Percentiles rank a stretch among this genome's conserved stretches.
Evolutionary conservation across 1,284 basidiomycete genomes (phyloP).

Genomic region (Cryptococcus sp.): DNA sequence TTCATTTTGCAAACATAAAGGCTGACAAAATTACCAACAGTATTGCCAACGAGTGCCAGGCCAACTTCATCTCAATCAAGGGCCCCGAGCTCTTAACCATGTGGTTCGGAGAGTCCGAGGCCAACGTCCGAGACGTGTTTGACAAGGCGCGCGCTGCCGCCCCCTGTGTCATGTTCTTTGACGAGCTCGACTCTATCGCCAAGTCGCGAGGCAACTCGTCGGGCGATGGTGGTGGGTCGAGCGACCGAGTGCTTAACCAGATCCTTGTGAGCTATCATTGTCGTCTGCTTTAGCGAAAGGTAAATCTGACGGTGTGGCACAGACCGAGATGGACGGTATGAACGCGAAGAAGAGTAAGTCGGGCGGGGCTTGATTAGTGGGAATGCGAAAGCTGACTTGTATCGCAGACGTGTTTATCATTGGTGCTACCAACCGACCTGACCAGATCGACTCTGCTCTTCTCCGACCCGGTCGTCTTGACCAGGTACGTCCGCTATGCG

Average conservation of each 20-base stretch:
- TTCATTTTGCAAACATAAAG: conserved; percentile 54
- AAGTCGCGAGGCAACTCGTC: conserved; percentile 81
- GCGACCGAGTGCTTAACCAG: conserved; percentile 96
- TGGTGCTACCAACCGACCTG: conserved; percentile 97
- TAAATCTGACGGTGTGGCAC: conserved; percentile 1
- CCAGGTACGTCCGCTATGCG: conserved; percentile 39
- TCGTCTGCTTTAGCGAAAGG: conserved; percentile 17
- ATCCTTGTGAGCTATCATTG: conserved; percentile 57
- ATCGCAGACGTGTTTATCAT: conserved; percentile 85
- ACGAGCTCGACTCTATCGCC: conserved; percentile 97
- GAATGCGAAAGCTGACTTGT: conserved; percentile 4
- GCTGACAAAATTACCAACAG: conserved; percentile 61
- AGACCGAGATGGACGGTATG: conserved; percentile 99
- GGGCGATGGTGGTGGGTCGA: conserved; percentile 85
- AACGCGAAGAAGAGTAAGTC: conserved; percentile 84
- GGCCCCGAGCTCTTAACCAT: conserved; percentile 96
- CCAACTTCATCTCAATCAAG: conserved; percentile 65
- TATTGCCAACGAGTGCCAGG: conserved; percentile 98
- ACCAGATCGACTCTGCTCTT: conserved; percentile 95
- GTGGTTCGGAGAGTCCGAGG: conserved; percentile 99
- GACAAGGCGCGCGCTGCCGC: conserved; percentile 99
- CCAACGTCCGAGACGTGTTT: conserved; percentile 98
- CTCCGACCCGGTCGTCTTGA: conserved; percentile 98
- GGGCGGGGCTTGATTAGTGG: background rate
- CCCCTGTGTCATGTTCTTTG: conserved; percentile 99